Conservation (phyloP, 768 basidiomycete species). For the Mycena polygramma region DNA sequence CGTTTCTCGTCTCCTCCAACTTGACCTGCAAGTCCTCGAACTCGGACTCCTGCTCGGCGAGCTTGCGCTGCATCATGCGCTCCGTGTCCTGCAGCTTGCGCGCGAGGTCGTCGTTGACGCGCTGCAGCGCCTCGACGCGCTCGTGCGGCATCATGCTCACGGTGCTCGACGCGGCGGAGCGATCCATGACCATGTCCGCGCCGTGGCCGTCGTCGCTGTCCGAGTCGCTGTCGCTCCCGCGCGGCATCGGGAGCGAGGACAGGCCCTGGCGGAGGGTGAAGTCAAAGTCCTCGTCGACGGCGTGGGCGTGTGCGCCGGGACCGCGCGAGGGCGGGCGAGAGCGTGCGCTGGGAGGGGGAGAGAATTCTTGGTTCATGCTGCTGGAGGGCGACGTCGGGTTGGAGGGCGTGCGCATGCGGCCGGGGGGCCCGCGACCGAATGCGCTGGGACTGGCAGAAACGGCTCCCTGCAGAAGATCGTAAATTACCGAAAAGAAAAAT, state of each 20-base stretch:
- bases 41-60: slow-evolving; percentile 85
- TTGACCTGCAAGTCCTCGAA: slow-evolving; percentile 83
- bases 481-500: neutral
- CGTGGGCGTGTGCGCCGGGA: slow-evolving; percentile 32
- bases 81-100: slow-evolving; percentile 84
- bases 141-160: slow-evolving; percentile 82
- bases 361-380: slow-evolving; percentile 39
- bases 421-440: slow-evolving; percentile 57
- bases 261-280: slow-evolving; percentile 51
- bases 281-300: slow-evolving; percentile 46
- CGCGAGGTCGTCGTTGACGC: slow-evolving; percentile 80
- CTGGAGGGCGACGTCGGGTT: slow-evolving; percentile 73
- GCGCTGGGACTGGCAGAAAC: slow-evolving; percentile 56
- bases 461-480: too few relatives aligned
- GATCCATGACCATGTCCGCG: slow-evolving; percentile 70
- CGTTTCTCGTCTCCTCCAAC: slow-evolving; percentile 82
- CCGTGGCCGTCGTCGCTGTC: slow-evolving; percentile 69
- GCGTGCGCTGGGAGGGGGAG: slow-evolving; percentile 49
- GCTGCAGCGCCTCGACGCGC: slow-evolving; percentile 78
- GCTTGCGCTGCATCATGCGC: slow-evolving; percentile 70
- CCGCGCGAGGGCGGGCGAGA: slow-evolving; percentile 77
- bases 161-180: slow-evolving; percentile 57
- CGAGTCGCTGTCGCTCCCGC: slow-evolving; percentile 56
- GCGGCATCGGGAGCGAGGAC: slow-evolving; percentile 73
- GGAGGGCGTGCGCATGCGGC: slow-evolving; percentile 76